Conservation (phyloP, 2,329 filamentous ascomycete species). For the Lachnellula hyalina region DNA sequence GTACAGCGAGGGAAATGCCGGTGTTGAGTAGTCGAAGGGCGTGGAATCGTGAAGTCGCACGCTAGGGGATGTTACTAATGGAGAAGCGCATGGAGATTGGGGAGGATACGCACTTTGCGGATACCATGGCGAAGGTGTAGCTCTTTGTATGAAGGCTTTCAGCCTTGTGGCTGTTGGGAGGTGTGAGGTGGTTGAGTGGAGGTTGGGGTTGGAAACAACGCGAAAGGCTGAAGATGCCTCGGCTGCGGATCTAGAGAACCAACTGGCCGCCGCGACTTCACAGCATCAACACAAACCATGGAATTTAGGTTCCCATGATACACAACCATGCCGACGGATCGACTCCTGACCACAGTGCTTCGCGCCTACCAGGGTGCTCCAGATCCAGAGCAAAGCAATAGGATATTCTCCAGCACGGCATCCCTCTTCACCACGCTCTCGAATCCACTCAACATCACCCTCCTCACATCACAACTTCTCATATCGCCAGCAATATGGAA, state of each 20-base stretch:
- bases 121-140: conserved; percentile 6
- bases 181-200: not conserved
- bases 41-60: conserved; percentile 23
- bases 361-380: conserved; percentile 27
- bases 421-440: conserved; percentile 52
- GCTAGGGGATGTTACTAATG: conserved; percentile 15
- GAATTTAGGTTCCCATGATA: conserved; percentile 5
- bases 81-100: not conserved
- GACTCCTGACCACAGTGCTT: conserved; percentile 30
- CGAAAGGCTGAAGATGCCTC: conserved; percentile 10
- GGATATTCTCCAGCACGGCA: conserved; percentile 44
- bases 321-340: conserved; percentile 28
- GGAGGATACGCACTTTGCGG: conserved; percentile 16
- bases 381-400: conserved; percentile 22
- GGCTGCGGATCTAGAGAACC: conserved; percentile 2
- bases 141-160: not conserved
- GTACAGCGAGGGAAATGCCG: conserved; percentile 64
- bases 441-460: conserved; percentile 53
- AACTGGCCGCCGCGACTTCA: not conserved
- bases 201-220: not conserved
- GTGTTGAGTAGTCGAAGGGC: conserved; percentile 50
- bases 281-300: not conserved
- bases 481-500: conserved; percentile 53
- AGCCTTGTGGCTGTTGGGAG: conserved; percentile 4
- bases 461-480: conserved; percentile 53